phyloP scores from a whole-genome alignment of 768 basidiomycete species.

The Coprinopsis cinerea region DNA sequence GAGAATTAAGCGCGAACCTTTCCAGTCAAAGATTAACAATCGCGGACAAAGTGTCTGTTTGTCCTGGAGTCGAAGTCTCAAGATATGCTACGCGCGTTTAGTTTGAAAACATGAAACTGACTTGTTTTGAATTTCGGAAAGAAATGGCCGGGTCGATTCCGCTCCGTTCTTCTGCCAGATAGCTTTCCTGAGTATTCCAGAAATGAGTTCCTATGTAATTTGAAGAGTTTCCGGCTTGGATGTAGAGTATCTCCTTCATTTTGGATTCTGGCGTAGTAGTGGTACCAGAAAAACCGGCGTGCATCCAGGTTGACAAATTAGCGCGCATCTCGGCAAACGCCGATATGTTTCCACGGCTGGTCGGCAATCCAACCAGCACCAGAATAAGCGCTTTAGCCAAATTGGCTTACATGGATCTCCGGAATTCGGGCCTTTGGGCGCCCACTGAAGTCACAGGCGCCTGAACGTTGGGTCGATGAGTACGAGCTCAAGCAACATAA shows the following conservation, averaged over 20 bases:
- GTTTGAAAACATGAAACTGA: neutral
- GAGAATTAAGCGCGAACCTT: conserved; percentile 39
- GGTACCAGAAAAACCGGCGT: neutral
- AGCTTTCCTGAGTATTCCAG: conserved; percentile 77
- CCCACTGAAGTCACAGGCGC: no score
- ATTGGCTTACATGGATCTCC: no score
- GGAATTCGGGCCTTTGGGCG: no score
- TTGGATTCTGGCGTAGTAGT: neutral
- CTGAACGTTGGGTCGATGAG: no score
- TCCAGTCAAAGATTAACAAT: conserved; percentile 60
- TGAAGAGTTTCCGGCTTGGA: conserved; percentile 64
- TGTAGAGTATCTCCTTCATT: conserved; percentile 77
- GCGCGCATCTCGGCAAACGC: no score
- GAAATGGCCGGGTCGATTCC: conserved; percentile 52
- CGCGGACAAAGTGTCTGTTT: conserved; percentile 52
- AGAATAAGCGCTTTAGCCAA: no score
- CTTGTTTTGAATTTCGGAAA: conserved; percentile 47
- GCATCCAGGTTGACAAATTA: neutral
- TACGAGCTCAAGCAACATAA: no score
- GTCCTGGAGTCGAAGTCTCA: conserved; percentile 27
- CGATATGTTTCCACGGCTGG: no score
- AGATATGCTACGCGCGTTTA: neutral
- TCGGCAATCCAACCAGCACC: no score
- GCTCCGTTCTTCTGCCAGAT: conserved; percentile 46
- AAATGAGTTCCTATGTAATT: conserved; percentile 74